These are phyloP conservation scores for Xylogone sp. DNA, from an alignment of 2,329 filamentous ascomycete genomes.

Conservation along the genomic window DNA sequence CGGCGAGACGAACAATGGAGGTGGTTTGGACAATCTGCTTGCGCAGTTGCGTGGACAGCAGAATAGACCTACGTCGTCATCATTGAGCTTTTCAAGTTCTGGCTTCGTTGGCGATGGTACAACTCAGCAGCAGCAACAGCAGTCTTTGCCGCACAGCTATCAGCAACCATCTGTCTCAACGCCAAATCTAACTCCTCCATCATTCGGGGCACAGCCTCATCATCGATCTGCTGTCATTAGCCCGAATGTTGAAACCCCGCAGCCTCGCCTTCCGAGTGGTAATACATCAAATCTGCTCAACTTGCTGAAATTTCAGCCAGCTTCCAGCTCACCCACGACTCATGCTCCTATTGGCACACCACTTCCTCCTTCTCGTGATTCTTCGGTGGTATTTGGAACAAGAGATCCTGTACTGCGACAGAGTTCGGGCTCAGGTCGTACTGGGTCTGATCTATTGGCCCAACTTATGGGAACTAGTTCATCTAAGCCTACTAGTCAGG, in stretches of 20 bases:
- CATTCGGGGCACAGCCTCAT: slow-evolving; percentile 48
- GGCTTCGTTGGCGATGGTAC: slow-evolving; percentile 15
- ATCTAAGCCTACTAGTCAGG: slow-evolving; percentile 19
- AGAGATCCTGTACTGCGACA: slow-evolving; percentile 16
- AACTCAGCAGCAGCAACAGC: slow-evolving; percentile 11
- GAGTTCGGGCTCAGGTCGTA: slow-evolving; percentile 15
- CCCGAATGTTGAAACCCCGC: slow-evolving; percentile 42
- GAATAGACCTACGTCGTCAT: slow-evolving; percentile 10
- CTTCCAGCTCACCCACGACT: slow-evolving; percentile 20
- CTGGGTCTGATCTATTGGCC: slow-evolving; percentile 25
- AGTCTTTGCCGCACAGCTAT: slow-evolving; percentile 33
- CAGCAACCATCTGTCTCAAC: slow-evolving; percentile 55
- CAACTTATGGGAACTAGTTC: slow-evolving; percentile 24
- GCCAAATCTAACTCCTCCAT: slow-evolving; percentile 52
- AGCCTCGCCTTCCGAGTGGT: slow-evolving; percentile 33
- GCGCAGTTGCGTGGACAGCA: slow-evolving; percentile 29
- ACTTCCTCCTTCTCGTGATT: slow-evolving; percentile 22
- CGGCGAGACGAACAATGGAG: slow-evolving; percentile 16
- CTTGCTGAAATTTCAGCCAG: slow-evolving; percentile 60
- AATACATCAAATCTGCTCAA: slow-evolving; percentile 53
- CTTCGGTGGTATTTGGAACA: slow-evolving; percentile 17
- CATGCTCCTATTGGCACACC: slow-evolving; percentile 24
- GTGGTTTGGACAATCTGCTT: slow-evolving; percentile 27
- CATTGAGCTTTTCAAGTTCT: background rate
- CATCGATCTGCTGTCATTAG: slow-evolving; percentile 56